Evolutionary conservation across 176 grass and related monocot genomes (phyloP).

Genomic region (Metroxylon sagu): DNA sequence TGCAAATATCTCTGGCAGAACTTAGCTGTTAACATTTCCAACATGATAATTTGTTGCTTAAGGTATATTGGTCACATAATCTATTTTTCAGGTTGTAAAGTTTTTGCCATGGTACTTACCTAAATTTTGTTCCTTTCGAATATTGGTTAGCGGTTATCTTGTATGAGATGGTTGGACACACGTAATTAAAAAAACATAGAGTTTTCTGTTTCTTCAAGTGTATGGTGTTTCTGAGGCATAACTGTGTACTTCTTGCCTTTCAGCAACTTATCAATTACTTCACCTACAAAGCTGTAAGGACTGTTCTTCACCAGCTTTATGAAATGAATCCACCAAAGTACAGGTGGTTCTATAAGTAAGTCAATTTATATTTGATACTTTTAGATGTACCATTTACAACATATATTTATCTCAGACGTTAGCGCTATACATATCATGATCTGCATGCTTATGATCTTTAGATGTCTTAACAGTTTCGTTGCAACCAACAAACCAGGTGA

Average conservation of each 20-base stretch:
- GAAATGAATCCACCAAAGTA: conserved; percentile 97
- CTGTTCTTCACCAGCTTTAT: conserved; percentile 85
- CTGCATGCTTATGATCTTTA: no score
- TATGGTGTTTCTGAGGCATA: neutral
- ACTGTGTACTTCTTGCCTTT: neutral
- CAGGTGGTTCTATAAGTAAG: conserved; percentile 82
- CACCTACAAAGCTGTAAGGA: conserved; percentile 83
- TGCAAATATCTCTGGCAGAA: no score
- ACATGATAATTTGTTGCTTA: no score
- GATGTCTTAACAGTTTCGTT: conserved; percentile 39
- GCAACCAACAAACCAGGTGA: conserved; percentile 70
- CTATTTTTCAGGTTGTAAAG: no score
- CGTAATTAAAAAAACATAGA: neutral
- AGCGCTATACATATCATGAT: neutral
- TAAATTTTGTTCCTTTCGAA: no score
- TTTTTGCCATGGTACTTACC: no score
- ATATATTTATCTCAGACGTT: neutral
- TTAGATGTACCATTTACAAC: neutral
- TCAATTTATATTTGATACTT: no score
- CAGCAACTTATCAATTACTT: conserved; percentile 90
- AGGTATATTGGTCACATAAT: no score
- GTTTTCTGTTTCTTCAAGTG: neutral
- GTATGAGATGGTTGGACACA: no score
- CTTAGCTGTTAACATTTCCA: no score
- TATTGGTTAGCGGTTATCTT: no score